phyloP scores from a whole-genome alignment of 495 filamentous ascomycete species.

The Acidomyces sp. region DNA sequence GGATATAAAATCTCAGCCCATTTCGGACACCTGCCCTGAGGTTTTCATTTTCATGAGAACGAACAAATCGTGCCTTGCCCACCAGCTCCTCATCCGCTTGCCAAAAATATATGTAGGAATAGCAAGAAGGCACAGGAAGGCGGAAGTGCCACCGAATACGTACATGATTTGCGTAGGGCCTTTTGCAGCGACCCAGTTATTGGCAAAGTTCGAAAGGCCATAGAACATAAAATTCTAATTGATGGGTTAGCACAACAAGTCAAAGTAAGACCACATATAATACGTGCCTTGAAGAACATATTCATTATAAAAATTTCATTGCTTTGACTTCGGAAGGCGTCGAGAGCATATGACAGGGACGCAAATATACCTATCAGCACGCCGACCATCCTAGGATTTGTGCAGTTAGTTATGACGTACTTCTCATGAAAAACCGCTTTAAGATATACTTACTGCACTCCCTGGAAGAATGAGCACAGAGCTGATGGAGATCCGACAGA shows the following conservation, averaged over 20 bases:
- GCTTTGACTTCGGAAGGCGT: conserved; percentile 11
- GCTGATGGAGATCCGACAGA: conserved; percentile 2
- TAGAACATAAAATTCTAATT: conserved; percentile 20
- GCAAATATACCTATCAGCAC: conserved; percentile 15
- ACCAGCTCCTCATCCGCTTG: conserved; percentile 14
- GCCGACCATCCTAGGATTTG: conserved; percentile 16
- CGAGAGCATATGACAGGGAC: conserved; percentile 14
- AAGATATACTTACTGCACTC: neutral
- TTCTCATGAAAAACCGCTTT: neutral
- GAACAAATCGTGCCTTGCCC: conserved; percentile 14
- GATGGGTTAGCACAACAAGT: neutral
- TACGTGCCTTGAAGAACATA: conserved; percentile 12
- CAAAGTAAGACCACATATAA: neutral
- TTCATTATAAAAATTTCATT: conserved; percentile 19
- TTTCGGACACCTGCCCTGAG: conserved; percentile 2
- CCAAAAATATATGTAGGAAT: conserved; percentile 16
- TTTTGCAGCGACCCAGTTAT: conserved; percentile 8
- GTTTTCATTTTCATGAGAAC: conserved; percentile 7
- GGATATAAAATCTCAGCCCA: too few species aligned
- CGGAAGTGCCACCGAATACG: conserved; percentile 13
- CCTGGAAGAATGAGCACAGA: conserved; percentile 13
- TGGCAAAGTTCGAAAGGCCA: conserved; percentile 14
- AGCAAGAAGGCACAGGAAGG: conserved; percentile 6
- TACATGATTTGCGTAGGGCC: conserved; percentile 14
- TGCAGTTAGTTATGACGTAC: too few species aligned